These are phyloP conservation scores for Pisolithus orientalis DNA, from an alignment of 768 basidiomycete genomes.

Conservation along the genomic window DNA sequence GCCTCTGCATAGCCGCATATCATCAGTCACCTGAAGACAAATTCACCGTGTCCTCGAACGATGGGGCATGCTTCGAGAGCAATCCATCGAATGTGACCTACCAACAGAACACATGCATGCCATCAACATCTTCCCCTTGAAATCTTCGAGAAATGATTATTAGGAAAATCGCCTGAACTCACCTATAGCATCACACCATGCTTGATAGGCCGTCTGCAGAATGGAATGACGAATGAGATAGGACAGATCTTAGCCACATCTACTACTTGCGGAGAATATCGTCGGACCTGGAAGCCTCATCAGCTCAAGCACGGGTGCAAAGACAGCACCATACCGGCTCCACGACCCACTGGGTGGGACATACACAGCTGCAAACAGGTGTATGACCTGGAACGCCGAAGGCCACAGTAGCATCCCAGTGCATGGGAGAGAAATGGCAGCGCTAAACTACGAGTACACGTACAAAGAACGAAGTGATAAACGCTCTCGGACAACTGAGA, in stretches of 20 bases:
- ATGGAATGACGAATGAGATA: not conserved
- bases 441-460: too few relatives aligned
- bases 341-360: constrained; percentile 56
- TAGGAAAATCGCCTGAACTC: constrained; percentile 5
- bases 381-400: too few relatives aligned
- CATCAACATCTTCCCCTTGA: constrained; percentile 46
- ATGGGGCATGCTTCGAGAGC: constrained; percentile 43
- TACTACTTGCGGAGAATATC: constrained; percentile 52
- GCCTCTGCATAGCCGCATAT: constrained; percentile 54
- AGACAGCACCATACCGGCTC: constrained; percentile 55
- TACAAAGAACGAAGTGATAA: too few relatives aligned
- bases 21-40: not conserved
- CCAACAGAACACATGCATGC: constrained; percentile 43
- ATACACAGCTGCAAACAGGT: too few relatives aligned
- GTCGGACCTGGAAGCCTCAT: constrained; percentile 38
- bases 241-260: constrained; percentile 9
- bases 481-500: too few relatives aligned
- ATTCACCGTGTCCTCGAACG: not conserved
- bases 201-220: constrained; percentile 55
- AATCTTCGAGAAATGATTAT: constrained; percentile 36
- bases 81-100: constrained; percentile 54
- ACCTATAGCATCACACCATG: constrained; percentile 75
- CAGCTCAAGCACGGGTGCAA: constrained; percentile 4
- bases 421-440: too few relatives aligned
- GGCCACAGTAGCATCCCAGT: too few relatives aligned